These are phyloP conservation scores for Starmera pachycereana DNA, from an alignment of 805 yeast species.

Conservation along the genomic window DNA sequence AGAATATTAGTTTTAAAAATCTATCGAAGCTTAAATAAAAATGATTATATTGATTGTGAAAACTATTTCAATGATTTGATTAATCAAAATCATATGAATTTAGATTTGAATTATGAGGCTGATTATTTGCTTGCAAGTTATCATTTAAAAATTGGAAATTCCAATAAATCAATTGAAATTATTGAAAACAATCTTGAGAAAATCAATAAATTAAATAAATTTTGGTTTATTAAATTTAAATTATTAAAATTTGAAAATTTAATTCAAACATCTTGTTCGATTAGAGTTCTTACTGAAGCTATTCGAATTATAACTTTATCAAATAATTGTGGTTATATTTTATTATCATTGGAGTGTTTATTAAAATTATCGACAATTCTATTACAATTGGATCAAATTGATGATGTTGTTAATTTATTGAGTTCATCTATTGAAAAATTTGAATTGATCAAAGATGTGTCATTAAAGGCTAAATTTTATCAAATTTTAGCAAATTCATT, in stretches of 20 bases:
- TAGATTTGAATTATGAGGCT: conserved; percentile 22
- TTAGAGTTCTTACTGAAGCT: conserved; percentile 39
- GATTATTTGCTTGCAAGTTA: conserved; percentile 16
- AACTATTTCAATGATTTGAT: conserved; percentile 12
- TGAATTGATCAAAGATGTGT: conserved; percentile 28
- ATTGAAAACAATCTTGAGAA: conserved; percentile 13
- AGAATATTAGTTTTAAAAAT: conserved; percentile 30
- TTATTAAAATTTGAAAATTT: conserved; percentile 37
- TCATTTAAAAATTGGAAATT: conserved; percentile 15
- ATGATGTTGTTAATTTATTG: conserved; percentile 35
- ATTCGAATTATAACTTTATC: conserved; percentile 41
- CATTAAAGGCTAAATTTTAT: conserved; percentile 29
- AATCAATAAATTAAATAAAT: conserved; percentile 24
- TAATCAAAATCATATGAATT: conserved; percentile 12
- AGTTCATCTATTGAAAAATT: conserved; percentile 33
- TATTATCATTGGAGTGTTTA: conserved; percentile 36
- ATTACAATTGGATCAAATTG: conserved; percentile 26
- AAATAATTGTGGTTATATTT: conserved; percentile 32
- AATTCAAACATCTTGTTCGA: conserved; percentile 30
- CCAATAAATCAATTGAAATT: conserved; percentile 13
- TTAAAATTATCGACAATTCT: conserved; percentile 36
- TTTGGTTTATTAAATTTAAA: conserved; percentile 36
- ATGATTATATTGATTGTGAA: conserved; percentile 17
- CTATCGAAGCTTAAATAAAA: conserved; percentile 18
- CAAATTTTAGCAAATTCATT: conserved; percentile 22